Base-by-base conservation (phyloP, 306 rosid genomes). In the Rosa chinensis region DNA sequence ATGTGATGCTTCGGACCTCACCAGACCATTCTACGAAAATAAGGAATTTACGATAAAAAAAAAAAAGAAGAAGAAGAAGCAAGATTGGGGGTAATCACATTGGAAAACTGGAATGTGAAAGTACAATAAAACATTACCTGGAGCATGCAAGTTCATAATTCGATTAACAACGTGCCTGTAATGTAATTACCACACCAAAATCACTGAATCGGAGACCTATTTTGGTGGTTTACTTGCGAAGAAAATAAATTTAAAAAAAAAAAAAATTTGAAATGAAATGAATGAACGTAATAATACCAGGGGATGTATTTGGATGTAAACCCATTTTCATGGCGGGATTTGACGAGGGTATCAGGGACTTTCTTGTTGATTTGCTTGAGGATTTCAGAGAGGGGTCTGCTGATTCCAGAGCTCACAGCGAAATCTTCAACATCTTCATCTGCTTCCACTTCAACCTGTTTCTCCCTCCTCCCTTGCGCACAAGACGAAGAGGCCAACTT, bases 321-420 rank as follows among this genome's bases (percentile, higher is more conserved):
- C 1, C 92, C 93, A 69, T 87, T 80, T 48, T 93, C 93, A 16
- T 52, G 5, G 80, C 93, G 98, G 48, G 82, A 69, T 81, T 82
- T 89, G 83, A 93, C 7, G 32, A 93, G 84, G 37, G 94, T 77
- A 12, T 93, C 97, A 0, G 97, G 98, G 45, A 91, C 93, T 64
- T 85, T 93, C 89, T 93, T 93, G 89, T 91, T 93, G 40, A 93
- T 82, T 78, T 91, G 92, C 70, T 89, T 89, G 75, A 93, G 91
- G 68, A 93, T 85, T 78, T 88, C 92, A 47, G 93, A 91, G 13
- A 91, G 84, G 0, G 98, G 93, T 62, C 89, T 88, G 75, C 89
- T 80, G 80, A 93, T 88, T 83, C 97, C 94, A 0, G 97, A 91
- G 79, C 82, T 67, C 35, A 71, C 73, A 44, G 58, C 61, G 4